These are phyloP conservation scores for Xylaria longipes DNA, from an alignment of 495 filamentous ascomycete genomes.

Conservation along the genomic window DNA sequence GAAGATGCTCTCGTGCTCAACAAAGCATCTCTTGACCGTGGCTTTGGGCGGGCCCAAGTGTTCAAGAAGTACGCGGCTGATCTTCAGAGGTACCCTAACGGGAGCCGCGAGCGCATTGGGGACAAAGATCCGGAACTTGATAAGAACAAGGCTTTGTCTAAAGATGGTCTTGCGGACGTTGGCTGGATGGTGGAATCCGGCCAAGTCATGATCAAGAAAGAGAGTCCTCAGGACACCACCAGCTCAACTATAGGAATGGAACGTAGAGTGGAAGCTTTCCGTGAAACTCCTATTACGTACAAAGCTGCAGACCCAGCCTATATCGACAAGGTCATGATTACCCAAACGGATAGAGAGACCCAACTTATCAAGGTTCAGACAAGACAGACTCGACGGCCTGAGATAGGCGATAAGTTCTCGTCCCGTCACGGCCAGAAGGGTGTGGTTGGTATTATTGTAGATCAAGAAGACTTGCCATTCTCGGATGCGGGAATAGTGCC, in stretches of 20 bases:
- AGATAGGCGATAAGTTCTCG: slow-evolving; percentile 98
- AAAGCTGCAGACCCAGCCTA: slow-evolving; percentile 82
- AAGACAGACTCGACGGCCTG: slow-evolving; percentile 88
- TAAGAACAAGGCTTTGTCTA: slow-evolving; percentile 76
- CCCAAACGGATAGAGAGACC: slow-evolving; percentile 80
- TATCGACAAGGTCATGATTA: slow-evolving; percentile 93
- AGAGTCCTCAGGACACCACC: slow-evolving; percentile 78
- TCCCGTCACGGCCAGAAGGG: slow-evolving; percentile 99
- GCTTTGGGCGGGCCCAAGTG: slow-evolving; percentile 95
- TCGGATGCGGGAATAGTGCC: slow-evolving; percentile 86
- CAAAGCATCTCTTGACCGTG: slow-evolving; percentile 91
- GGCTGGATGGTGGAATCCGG: slow-evolving; percentile 74
- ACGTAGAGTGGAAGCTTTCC: slow-evolving; percentile 64
- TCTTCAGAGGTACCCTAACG: slow-evolving; percentile 81
- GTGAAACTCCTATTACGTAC: slow-evolving; percentile 77
- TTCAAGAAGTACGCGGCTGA: slow-evolving; percentile 85
- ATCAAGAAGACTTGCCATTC: slow-evolving; percentile 97
- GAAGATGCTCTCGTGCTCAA: slow-evolving; percentile 97
- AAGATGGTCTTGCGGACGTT: slow-evolving; percentile 83
- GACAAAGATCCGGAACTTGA: slow-evolving; percentile 66
- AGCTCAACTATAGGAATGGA: slow-evolving; percentile 69
- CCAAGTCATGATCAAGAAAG: slow-evolving; percentile 88
- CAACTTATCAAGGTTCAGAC: slow-evolving; percentile 89
- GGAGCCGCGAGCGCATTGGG: slow-evolving; percentile 74
- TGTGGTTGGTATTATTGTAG: slow-evolving; percentile 93